phyloP scores from a whole-genome alignment of 495 filamentous ascomycete genomes.

The Ascobolus immersus region DNA sequence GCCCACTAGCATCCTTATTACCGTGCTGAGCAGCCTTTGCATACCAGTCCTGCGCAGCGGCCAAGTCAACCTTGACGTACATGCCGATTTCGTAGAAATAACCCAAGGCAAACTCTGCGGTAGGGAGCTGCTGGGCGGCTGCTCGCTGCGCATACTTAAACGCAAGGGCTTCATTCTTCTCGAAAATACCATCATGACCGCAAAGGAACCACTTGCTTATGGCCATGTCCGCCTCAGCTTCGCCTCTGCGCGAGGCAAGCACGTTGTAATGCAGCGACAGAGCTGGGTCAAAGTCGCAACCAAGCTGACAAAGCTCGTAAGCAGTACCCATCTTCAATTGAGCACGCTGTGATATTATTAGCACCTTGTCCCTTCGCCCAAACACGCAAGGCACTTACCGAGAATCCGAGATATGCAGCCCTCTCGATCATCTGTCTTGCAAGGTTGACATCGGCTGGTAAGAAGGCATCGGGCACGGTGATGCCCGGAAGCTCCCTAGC shows the following conservation, averaged over 20 bases:
- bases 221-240: constrained; percentile 79
- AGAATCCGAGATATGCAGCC: constrained; percentile 84
- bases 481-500: constrained; percentile 76
- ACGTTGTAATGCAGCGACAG: constrained; percentile 89
- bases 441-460: constrained; percentile 48
- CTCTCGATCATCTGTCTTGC: constrained; percentile 82
- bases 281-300: constrained; percentile 83
- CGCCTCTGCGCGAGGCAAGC: constrained; percentile 64
- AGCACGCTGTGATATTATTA: constrained; percentile 27
- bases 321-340: constrained; percentile 93
- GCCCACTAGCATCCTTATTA: constrained; percentile 61
- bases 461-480: constrained; percentile 41
- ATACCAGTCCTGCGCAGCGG: constrained; percentile 75
- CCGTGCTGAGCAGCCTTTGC: constrained; percentile 69
- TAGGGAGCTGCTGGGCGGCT: constrained; percentile 51
- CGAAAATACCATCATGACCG: constrained; percentile 69
- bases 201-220: constrained; percentile 98
- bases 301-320: constrained; percentile 78
- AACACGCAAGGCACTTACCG: constrained; percentile 21
- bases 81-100: constrained; percentile 97
- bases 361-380: not conserved
- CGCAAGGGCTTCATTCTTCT: constrained; percentile 83
- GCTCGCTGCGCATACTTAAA: constrained; percentile 77
- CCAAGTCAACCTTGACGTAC: constrained; percentile 51
- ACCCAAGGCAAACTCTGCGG: constrained; percentile 87